Percentiles rank a stretch among this genome's conserved stretches.
Conservation (phyloP, 2,329 filamentous ascomycete species). For the Ceratocystiopsis minuta region DNA sequence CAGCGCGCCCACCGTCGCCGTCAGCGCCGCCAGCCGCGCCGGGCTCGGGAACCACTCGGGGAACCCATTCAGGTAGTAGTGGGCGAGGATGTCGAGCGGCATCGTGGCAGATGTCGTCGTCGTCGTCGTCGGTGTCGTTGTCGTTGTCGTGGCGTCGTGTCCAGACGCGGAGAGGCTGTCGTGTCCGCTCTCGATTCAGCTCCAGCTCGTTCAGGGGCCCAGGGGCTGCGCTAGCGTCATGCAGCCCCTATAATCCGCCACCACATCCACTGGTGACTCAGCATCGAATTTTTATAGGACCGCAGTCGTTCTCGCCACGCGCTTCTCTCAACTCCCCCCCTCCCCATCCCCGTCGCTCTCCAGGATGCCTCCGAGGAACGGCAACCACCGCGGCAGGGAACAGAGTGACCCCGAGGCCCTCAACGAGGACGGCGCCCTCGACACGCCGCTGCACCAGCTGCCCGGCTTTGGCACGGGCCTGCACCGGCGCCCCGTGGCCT, state of each 20-base stretch:
- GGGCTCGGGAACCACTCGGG: slow-evolving; percentile 29
- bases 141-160: neutral
- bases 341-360: too few species aligned
- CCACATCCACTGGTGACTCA: too few species aligned
- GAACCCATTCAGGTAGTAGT: slow-evolving; percentile 27
- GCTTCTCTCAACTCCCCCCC: too few species aligned
- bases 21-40: slow-evolving; percentile 23
- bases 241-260: too few species aligned
- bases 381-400: neutral
- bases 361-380: neutral
- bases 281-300: too few species aligned
- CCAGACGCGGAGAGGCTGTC: too few species aligned
- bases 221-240: too few species aligned
- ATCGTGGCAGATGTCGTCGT: slow-evolving; percentile 15
- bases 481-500: slow-evolving; percentile 34
- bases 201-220: too few species aligned
- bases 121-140: neutral
- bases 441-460: slow-evolving; percentile 33
- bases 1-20: slow-evolving; percentile 20
- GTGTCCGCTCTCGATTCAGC: too few species aligned
- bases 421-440: slow-evolving; percentile 15
- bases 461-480: slow-evolving; percentile 38
- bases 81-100: slow-evolving; percentile 33
- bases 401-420: too few species aligned
- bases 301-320: too few species aligned